Evolutionary conservation across 2,329 filamentous ascomycete species (phyloP), one percentile per base, ranked within the genome.

Genomic region (Penicillium occitanis): DNA sequence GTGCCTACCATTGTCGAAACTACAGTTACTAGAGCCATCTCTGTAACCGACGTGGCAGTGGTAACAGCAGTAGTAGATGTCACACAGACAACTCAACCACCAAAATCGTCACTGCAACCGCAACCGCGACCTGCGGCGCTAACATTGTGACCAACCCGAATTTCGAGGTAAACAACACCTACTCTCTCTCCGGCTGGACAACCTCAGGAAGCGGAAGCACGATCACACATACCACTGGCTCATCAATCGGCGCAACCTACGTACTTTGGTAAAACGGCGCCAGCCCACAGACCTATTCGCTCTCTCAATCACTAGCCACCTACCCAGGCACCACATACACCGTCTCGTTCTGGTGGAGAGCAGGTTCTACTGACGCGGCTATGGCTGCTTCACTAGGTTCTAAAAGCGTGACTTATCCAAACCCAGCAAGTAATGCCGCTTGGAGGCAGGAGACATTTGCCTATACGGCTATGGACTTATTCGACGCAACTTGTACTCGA

Each of bases 111-210:
- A 58, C 55, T 11, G 55, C 33, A 35, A 40, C 53, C 19, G 8
- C 53, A n/a, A 58, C 62, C 37, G 35, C 37, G 8, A 44, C 7
- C 14, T 46, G 25, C 17, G 37, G 62, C 30, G 25, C 19, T 25
- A 59, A 55, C 4, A 35, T 64, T 13, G 55, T 58, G n/a, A 51
- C 44, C n/a, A 64, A 64, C 19, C 51, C 51, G 2, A 25, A 22
- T 22, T 44, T 55, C 13, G 1, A 58, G 1, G 62, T 53, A 25
- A 48, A 58, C 50, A 33, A 46, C 53, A 25, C 42, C 13, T 50
- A 14, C 30, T 40, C 55, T 42, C 35, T 42, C 14, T 3, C n/a
- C 10, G 55, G 37, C 11, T 59, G 55, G 55, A 42, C 35, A 3
- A 10, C 11, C 33, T 7, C 55, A 6, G 55, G 55, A 0, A 28